These are phyloP conservation scores for Drechslera avenae DNA, from an alignment of 2,329 filamentous ascomycete species.

Conservation along the genomic window DNA sequence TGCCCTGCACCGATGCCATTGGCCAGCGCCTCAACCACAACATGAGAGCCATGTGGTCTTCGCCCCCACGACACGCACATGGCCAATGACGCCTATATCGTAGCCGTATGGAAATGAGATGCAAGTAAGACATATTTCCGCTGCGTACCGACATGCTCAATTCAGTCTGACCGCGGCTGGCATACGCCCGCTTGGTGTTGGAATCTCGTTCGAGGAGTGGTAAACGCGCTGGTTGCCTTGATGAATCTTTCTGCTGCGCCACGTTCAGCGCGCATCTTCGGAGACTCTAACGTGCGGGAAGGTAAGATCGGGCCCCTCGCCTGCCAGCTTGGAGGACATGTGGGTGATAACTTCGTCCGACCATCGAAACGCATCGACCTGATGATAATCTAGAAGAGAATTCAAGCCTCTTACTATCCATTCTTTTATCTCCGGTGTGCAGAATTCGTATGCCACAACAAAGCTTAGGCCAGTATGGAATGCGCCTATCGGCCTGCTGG, in stretches of 20 bases:
- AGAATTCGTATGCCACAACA: constrained; percentile 42
- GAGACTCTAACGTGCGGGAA: constrained; percentile 25
- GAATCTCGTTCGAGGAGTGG: background rate
- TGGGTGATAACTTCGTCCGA: constrained; percentile 29
- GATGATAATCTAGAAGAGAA: constrained; percentile 33
- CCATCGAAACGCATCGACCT: constrained; percentile 38
- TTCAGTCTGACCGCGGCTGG: background rate
- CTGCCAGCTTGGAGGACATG: constrained; percentile 36
- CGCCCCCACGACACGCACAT: constrained; percentile 1
- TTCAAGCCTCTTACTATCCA: constrained; percentile 40
- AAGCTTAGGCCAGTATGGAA: constrained; percentile 41
- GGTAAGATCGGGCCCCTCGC: constrained; percentile 30
- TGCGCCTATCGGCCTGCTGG: constrained; percentile 39
- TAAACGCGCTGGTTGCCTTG: background rate
- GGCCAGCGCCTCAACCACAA: constrained; percentile 20
- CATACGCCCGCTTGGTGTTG: background rate
- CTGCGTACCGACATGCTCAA: background rate
- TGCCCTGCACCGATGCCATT: background rate
- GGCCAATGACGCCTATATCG: background rate
- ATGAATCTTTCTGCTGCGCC: background rate
- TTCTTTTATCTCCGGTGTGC: constrained; percentile 26
- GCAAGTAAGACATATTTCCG: constrained; percentile 5
- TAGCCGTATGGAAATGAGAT: constrained; percentile 10
- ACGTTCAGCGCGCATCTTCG: constrained; percentile 14
- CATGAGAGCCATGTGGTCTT: constrained; percentile 5